Evolutionary conservation across 108 stramenopile species (phyloP).

Genomic region (Craspedostauros australis): DNA sequence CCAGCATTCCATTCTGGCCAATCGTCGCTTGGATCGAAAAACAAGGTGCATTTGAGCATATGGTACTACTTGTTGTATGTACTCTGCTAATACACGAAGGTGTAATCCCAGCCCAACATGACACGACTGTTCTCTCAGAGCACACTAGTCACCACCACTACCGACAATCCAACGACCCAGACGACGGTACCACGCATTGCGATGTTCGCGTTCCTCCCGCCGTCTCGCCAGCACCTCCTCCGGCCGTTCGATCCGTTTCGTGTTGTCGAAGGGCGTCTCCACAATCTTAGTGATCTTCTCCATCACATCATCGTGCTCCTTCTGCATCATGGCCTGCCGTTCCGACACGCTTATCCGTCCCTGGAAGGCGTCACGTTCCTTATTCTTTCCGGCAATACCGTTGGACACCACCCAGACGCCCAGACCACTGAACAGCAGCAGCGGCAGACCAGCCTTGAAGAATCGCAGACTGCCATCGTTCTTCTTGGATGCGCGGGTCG

Average conservation of each 20-base stretch:
- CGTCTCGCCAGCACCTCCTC: conserved; percentile 81
- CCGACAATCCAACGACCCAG: no score
- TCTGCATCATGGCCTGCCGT: conserved; percentile 67
- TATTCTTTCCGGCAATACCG: conserved; percentile 79
- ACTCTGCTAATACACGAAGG: no score
- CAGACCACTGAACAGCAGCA: conserved; percentile 73
- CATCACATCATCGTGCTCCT: conserved; percentile 86
- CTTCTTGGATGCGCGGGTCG: conserved; percentile 7
- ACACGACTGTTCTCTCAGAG: no score
- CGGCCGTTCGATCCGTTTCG: conserved; percentile 81
- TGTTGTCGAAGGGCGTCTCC: conserved; percentile 77
- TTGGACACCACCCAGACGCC: conserved; percentile 73
- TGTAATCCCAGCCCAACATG: no score
- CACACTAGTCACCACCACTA: no score
- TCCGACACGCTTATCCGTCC: conserved; percentile 69
- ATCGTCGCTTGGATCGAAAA: no score
- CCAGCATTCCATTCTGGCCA: no score
- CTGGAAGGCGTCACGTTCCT: conserved; percentile 70
- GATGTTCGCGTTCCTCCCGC: conserved; percentile 65
- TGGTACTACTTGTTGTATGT: no score
- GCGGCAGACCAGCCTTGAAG: conserved; percentile 62
- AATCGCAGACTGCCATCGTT: conserved; percentile 16
- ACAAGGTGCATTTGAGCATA: no score
- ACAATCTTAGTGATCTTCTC: conserved; percentile 69
- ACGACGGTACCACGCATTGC: conserved; percentile 76